phyloP scores from a whole-genome alignment of 768 basidiomycete species.

The Kondoa malvinella region DNA sequence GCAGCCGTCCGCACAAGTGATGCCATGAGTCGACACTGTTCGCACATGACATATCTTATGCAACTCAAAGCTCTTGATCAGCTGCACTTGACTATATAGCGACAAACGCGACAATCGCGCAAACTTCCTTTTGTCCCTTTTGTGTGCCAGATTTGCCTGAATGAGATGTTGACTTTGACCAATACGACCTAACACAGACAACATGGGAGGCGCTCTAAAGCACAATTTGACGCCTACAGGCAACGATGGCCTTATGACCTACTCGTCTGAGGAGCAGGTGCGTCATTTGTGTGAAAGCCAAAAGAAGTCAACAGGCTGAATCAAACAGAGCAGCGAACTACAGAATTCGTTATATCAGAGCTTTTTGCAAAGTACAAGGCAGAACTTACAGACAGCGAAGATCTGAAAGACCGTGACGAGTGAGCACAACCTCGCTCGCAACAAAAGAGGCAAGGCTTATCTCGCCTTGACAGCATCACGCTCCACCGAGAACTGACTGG shows the following conservation, averaged over 20 bases:
- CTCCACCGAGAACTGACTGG: slow-evolving; percentile 9
- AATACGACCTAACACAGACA: too few species aligned
- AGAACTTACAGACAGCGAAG: slow-evolving; percentile 4
- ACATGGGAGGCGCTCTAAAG: neutral
- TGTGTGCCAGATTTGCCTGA: too few species aligned
- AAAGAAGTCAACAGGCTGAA: neutral
- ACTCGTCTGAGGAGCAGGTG: slow-evolving; percentile 9
- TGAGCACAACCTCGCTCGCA: neutral
- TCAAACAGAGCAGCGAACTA: slow-evolving; percentile 3
- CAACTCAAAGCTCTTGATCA: too few species aligned
- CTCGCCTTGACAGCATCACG: neutral
- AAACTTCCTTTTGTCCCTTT: too few species aligned
- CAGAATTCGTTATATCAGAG: slow-evolving; percentile 12
- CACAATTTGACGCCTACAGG: neutral
- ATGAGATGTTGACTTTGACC: too few species aligned
- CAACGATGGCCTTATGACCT: slow-evolving; percentile 13
- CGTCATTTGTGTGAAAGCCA: slow-evolving; percentile 3
- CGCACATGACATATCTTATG: too few species aligned
- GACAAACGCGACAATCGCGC: too few species aligned
- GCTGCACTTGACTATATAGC: too few species aligned
- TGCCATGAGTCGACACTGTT: too few species aligned
- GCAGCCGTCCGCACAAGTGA: too few species aligned
- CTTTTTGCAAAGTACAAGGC: slow-evolving; percentile 3
- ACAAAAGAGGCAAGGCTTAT: neutral
- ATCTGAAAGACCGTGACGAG: neutral